Evolutionary conservation across 176 grass and related monocot genomes (phyloP).

Genomic region (Bonia amplexicaulis): DNA sequence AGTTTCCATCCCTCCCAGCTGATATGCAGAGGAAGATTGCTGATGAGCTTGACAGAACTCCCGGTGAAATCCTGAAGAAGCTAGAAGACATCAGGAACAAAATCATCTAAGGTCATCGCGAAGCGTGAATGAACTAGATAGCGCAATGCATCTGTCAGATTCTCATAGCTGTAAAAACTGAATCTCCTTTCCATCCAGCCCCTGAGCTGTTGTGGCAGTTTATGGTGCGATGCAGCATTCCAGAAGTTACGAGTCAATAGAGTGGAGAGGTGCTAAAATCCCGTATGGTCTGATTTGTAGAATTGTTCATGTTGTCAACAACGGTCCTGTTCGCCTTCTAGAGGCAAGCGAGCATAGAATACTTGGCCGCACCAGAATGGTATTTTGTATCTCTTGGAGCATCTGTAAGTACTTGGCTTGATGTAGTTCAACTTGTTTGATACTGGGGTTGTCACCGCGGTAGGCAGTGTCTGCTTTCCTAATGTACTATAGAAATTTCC

Average conservation of each 20-base stretch:
- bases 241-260: background rate
- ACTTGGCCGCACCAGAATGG: background rate
- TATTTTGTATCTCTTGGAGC: conserved; percentile 19
- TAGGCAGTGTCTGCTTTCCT: background rate
- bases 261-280: background rate
- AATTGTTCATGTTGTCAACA: conserved; percentile 8
- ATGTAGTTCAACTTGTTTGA: conserved; percentile 15
- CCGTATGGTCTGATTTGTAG: background rate
- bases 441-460: background rate
- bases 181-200: background rate
- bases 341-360: background rate
- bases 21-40: conserved; percentile 99
- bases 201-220: background rate
- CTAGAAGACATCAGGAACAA: conserved; percentile 99
- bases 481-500: conserved; percentile 12
- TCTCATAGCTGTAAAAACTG: conserved; percentile 14
- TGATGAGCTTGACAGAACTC: conserved; percentile 86
- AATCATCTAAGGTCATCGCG: conserved; percentile 45
- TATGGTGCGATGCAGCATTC: background rate
- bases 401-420: background rate
- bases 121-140: background rate
- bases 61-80: conserved; percentile 96
- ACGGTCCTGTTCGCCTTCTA: background rate
- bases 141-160: background rate
- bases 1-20: conserved; percentile 85